Conservation (phyloP, 2,329 filamentous ascomycete genomes). For the Zymoseptoria pseudotritici region DNA sequence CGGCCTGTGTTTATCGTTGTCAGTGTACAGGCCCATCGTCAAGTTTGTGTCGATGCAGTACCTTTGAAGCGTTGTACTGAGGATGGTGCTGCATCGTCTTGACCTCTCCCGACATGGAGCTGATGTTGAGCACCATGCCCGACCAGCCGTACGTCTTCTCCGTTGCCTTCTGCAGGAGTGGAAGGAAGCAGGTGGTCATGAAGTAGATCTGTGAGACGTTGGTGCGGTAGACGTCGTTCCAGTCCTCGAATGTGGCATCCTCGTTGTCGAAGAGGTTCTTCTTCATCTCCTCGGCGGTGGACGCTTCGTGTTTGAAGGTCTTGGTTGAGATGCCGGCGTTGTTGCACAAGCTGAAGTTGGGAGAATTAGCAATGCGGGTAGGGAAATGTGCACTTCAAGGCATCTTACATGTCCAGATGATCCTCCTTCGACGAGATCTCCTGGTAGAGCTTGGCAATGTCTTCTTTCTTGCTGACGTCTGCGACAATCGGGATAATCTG, state of each 20-base stretch:
- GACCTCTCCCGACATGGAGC: constrained; percentile 39
- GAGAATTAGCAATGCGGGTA: constrained; percentile 17
- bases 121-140: constrained; percentile 41
- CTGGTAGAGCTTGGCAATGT: constrained; percentile 35
- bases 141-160: constrained; percentile 37
- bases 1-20: constrained; percentile 34
- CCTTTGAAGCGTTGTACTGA: constrained; percentile 38
- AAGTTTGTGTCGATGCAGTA: background rate
- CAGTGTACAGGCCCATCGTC: background rate
- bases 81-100: constrained; percentile 42
- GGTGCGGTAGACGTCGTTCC: constrained; percentile 39
- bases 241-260: constrained; percentile 36
- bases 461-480: constrained; percentile 39
- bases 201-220: constrained; percentile 44
- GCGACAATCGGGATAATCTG: constrained; percentile 41
- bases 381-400: background rate
- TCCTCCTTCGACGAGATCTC: constrained; percentile 39
- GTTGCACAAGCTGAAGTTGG: constrained; percentile 32
- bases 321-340: constrained; percentile 40
- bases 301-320: constrained; percentile 33
- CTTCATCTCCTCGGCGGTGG: constrained; percentile 36
- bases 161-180: constrained; percentile 38
- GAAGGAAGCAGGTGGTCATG: constrained; percentile 41
- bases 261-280: constrained; percentile 40
- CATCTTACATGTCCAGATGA: constrained; percentile 29